Conservation (phyloP, 2,329 filamentous ascomycete species). For the Plectosphaerella plurivora region DNA sequence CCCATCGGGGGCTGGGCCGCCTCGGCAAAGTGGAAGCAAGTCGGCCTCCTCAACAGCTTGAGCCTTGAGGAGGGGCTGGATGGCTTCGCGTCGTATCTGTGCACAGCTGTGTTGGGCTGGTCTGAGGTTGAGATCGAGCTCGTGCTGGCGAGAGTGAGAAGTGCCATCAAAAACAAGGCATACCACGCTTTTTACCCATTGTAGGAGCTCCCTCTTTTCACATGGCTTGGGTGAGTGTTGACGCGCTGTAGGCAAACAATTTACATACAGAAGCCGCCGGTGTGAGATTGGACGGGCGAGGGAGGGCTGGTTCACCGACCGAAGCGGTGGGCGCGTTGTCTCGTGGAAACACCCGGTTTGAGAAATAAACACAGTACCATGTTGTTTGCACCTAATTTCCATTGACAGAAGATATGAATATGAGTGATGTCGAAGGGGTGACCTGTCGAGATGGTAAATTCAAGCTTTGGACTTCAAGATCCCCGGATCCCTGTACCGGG, state of each 20-base stretch:
- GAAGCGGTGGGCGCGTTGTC: too few species aligned
- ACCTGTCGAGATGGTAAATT: too few species aligned
- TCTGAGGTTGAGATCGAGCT: neutral
- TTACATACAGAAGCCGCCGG: neutral
- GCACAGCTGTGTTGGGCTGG: conserved; percentile 3
- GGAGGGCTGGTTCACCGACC: neutral
- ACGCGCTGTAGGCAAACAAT: neutral
- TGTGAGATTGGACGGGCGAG: neutral
- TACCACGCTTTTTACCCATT: conserved; percentile 1
- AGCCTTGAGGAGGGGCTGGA: conserved; percentile 10
- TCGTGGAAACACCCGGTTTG: too few species aligned
- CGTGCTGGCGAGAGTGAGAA: neutral
- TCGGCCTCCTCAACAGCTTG: conserved; percentile 22
- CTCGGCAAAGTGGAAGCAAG: conserved; percentile 42
- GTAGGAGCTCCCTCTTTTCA: neutral
- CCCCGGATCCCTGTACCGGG: too few species aligned
- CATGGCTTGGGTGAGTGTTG: neutral
- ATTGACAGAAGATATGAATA: too few species aligned
- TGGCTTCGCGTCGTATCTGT: conserved; percentile 9
- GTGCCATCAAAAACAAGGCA: neutral
- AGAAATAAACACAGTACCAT: too few species aligned
- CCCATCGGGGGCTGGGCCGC: conserved; percentile 48
- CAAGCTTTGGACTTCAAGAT: neutral
- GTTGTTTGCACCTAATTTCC: too few species aligned
- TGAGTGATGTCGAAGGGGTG: too few species aligned